phyloP scores from a whole-genome alignment of 208 protist genomes.

The Trypanosoma conorhini region DNA sequence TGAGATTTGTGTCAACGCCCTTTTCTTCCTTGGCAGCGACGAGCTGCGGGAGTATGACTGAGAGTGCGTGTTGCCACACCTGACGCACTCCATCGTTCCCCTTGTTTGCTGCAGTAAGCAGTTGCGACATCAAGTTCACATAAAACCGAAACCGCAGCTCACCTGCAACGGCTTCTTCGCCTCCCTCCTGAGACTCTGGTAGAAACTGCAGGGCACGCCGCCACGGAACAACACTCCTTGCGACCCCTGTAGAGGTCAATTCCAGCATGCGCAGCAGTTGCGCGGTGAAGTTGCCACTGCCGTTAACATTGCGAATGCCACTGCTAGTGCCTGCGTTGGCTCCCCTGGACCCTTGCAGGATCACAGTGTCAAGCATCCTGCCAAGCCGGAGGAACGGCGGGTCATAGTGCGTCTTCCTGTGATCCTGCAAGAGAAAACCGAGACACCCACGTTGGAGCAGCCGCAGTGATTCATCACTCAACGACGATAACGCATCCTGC shows the following conservation, averaged over 20 bases:
- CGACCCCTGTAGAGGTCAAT: not conserved
- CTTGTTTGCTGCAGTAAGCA: conserved; percentile 2
- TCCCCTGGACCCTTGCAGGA: not conserved
- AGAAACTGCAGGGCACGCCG: conserved; percentile 25
- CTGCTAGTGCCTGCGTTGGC: not conserved
- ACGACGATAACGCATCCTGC: conserved; percentile 7
- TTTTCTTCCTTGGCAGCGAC: conserved; percentile 1
- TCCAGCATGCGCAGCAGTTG: conserved; percentile 15
- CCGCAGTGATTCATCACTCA: not conserved
- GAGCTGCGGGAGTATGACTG: not conserved
- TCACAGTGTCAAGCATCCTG: conserved; percentile 16
- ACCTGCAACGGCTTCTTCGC: not conserved
- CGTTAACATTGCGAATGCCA: not conserved
- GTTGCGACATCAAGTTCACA: conserved; percentile 11
- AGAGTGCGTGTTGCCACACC: conserved; percentile 19
- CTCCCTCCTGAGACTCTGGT: conserved; percentile 1
- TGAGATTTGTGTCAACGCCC: not conserved
- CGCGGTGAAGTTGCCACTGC: not conserved
- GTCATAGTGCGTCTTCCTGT: conserved; percentile 31
- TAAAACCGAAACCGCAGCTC: conserved; percentile 8
- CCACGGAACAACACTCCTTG: conserved; percentile 22
- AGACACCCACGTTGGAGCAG: conserved; percentile 29
- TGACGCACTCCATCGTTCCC: conserved; percentile 17
- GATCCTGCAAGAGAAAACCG: conserved; percentile 24
- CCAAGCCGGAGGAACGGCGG: conserved; percentile 35